These are phyloP conservation scores for Mallotus japonicus DNA, from an alignment of 441 rosid species.

Conservation along the genomic window DNA sequence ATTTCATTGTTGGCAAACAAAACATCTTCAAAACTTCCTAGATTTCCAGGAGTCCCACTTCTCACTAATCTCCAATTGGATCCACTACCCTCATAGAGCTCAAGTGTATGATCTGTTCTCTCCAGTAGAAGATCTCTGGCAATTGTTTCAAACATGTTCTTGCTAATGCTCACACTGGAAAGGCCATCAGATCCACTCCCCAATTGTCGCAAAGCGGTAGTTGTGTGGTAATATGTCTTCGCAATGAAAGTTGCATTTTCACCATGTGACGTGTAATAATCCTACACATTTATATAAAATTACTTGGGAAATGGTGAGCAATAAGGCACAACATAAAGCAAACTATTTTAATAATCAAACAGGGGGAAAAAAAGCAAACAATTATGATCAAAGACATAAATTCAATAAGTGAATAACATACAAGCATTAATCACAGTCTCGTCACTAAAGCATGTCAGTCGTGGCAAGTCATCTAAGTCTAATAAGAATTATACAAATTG, in stretches of 20 bases:
- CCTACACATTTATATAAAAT: constrained; percentile 39
- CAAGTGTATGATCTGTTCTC: constrained; percentile 85
- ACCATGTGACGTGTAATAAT: constrained; percentile 88
- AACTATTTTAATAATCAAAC: background rate
- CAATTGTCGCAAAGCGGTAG: constrained; percentile 71
- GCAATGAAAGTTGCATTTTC: constrained; percentile 85
- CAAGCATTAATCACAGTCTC: too few relatives aligned
- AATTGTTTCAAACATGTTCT: constrained; percentile 86
- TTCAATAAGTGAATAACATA: too few relatives aligned
- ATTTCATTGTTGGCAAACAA: constrained; percentile 91
- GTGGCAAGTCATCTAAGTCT: background rate
- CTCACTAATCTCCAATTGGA: constrained; percentile 87
- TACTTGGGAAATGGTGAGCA: background rate
- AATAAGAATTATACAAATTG: background rate
- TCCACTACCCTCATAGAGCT: constrained; percentile 92
- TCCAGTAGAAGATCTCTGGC: constrained; percentile 87
- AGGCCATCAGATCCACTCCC: constrained; percentile 73
- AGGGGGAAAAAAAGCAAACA: background rate
- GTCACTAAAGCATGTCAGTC: background rate
- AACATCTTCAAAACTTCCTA: constrained; percentile 95
- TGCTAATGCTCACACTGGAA: constrained; percentile 81
- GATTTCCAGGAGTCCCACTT: constrained; percentile 90
- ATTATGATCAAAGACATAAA: background rate
- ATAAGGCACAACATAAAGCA: background rate
- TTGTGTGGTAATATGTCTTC: constrained; percentile 86